Conservation (phyloP, 345 rosid genomes). For the Excoecaria agallocha region DNA sequence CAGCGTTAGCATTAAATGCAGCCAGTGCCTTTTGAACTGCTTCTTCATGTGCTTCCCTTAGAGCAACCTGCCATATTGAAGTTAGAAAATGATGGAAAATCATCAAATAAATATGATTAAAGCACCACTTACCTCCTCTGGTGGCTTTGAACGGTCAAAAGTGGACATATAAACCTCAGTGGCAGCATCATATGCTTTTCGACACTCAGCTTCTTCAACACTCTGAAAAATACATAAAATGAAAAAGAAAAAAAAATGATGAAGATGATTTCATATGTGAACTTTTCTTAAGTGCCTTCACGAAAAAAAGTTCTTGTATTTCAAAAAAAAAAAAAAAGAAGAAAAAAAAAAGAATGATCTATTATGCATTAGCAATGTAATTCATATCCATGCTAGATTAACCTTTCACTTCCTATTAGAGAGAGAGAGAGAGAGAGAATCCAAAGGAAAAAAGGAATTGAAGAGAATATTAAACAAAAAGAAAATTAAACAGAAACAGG, state of each 20-base stretch:
- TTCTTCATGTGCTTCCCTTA: conserved; percentile 90
- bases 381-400: neutral
- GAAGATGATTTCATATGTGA: neutral
- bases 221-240: conserved; percentile 45
- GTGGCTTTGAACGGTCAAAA: conserved; percentile 71
- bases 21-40: conserved; percentile 72
- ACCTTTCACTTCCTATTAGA: neutral
- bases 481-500: neutral
- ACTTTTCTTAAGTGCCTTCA: neutral
- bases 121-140: conserved; percentile 70
- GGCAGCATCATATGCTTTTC: conserved; percentile 83
- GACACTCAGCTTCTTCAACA: conserved; percentile 98
- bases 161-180: conserved; percentile 60
- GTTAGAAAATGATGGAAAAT: conserved; percentile 29
- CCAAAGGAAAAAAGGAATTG: neutral
- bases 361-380: neutral
- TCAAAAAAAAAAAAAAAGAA: neutral
- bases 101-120: conserved; percentile 14
- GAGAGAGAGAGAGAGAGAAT: neutral
- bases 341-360: neutral
- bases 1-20: conserved; percentile 68
- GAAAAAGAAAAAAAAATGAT: neutral
- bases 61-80: conserved; percentile 48
- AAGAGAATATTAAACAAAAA: neutral
- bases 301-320: neutral